Conservation (phyloP, 1,284 basidiomycete genomes). For the Fomitiporia mediterranea region DNA sequence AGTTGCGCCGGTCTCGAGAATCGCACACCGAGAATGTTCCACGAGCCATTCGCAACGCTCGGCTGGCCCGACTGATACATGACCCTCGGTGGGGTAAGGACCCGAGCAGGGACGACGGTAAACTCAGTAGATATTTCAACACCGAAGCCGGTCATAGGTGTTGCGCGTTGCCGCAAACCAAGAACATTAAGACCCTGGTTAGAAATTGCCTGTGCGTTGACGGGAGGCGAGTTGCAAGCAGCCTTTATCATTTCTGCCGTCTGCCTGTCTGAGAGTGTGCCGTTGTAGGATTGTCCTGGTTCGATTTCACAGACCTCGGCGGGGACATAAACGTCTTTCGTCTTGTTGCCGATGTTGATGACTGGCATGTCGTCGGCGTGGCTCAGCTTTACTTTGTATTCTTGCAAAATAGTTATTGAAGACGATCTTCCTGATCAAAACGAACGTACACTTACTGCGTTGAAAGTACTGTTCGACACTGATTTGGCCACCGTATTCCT, state of each 20-base stretch:
- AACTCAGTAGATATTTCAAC: constrained; percentile 51
- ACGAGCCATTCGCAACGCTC: constrained; percentile 46
- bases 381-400: constrained; percentile 49
- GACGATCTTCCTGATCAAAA: background rate
- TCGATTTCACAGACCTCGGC: constrained; percentile 67
- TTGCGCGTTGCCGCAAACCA: constrained; percentile 31
- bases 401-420: constrained; percentile 31
- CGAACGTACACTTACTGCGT: constrained; percentile 39
- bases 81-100: constrained; percentile 53
- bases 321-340: constrained; percentile 48
- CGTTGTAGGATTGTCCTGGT: constrained; percentile 48
- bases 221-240: constrained; percentile 10
- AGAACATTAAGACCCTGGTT: constrained; percentile 50
- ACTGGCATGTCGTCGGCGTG: constrained; percentile 53
- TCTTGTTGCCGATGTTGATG: constrained; percentile 47
- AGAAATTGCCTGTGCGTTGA: constrained; percentile 37
- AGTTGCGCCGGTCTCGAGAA: constrained; percentile 11
- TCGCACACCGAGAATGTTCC: constrained; percentile 58
- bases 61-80: constrained; percentile 38
- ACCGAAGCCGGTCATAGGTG: constrained; percentile 46
- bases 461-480: constrained; percentile 60
- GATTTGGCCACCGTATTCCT: constrained; percentile 45
- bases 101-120: constrained; percentile 53
- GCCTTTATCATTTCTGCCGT: constrained; percentile 17
- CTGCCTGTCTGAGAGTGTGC: constrained; percentile 43